phyloP scores from a whole-genome alignment of 495 filamentous ascomycete genomes.

The Trichoderma parareesei region DNA sequence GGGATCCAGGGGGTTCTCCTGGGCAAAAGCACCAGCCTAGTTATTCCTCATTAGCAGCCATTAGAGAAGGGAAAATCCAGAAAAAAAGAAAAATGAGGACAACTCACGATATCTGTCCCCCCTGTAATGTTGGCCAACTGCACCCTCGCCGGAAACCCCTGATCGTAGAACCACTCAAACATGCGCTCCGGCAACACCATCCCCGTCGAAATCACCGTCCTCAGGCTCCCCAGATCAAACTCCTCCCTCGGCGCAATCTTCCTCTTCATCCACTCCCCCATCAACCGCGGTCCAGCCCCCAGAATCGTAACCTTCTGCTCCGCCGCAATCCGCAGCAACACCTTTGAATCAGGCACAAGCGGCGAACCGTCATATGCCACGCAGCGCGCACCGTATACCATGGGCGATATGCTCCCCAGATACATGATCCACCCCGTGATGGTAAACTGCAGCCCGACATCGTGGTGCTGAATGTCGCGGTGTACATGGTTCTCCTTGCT shows the following conservation, averaged over 20 bases:
- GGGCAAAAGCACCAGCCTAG: constrained; percentile 59
- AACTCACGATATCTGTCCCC: constrained; percentile 61
- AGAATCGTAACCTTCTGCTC: constrained; percentile 53
- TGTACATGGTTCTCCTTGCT: constrained; percentile 58
- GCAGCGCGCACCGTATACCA: constrained; percentile 48
- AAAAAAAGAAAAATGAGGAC: not conserved
- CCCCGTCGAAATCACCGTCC: constrained; percentile 57
- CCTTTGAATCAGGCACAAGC: constrained; percentile 45
- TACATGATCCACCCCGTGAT: constrained; percentile 88
- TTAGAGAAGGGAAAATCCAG: not conserved
- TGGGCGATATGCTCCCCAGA: constrained; percentile 42
- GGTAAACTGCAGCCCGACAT: constrained; percentile 48
- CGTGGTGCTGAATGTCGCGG: constrained; percentile 38
- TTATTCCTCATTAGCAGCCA: too few species aligned
- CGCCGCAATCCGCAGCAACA: constrained; percentile 50
- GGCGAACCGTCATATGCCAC: constrained; percentile 73
- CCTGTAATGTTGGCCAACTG: constrained; percentile 69
- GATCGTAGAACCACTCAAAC: constrained; percentile 78
- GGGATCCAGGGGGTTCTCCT: constrained; percentile 59
- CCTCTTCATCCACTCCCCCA: constrained; percentile 58
- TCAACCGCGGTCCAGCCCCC: constrained; percentile 66
- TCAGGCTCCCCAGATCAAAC: constrained; percentile 51
- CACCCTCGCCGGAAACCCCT: constrained; percentile 55
- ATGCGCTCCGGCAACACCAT: constrained; percentile 69
- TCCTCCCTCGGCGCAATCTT: constrained; percentile 50